Base-by-base conservation (phyloP, 2,329 filamentous ascomycete species). In the Ophiosphaerella herpotricha region DNA sequence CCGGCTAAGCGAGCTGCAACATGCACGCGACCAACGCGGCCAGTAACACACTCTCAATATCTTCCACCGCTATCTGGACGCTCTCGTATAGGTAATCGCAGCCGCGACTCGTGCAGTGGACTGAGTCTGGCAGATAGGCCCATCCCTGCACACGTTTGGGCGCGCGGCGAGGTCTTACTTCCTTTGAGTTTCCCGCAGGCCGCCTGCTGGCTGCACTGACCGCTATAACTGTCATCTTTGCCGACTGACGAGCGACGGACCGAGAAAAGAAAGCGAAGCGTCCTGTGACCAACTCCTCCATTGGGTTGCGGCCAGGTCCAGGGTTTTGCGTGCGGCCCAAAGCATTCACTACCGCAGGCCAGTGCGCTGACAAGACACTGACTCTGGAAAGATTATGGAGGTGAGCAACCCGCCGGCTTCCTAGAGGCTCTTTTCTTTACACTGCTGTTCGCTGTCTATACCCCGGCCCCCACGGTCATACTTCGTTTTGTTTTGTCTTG, bases 321-420 rank as follows among this genome's bases (percentile, higher is more conserved):
- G 38, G 23, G 38, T 40, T 29, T 29, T 29, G 44, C 41, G 49
- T 44, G 49, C 49, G 52, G 55, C 55, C 57, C 57, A 58, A 52
- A 45, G 46, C 48, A 58, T 50, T 61, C 61, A 61, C 61, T 54
- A 64, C 59, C 61, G 55, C 54, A 50, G 60, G 54, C 61, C 61
- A 45, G 66, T 69, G 67, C 66, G 57, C 60, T 57, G 49, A 55
- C 59, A 48, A 57, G 52, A 57, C 59, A 58, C 58, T 57, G 60
- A 60, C 54, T 58, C 57, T 62, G 48, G 46, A 49, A 50, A 55
- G 56, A 55, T 55, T 59, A 70, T 70, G 67, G 66, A 70, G 66
- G 67, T 70, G 60, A 70, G 67, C 61, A 57, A 46, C 47, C 53
- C 51, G 39, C 32, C 43, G 37, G 49, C 46, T 55, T 42, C 45